Conservation (phyloP, 345 rosid species). For the Hevea brasiliensis region DNA sequence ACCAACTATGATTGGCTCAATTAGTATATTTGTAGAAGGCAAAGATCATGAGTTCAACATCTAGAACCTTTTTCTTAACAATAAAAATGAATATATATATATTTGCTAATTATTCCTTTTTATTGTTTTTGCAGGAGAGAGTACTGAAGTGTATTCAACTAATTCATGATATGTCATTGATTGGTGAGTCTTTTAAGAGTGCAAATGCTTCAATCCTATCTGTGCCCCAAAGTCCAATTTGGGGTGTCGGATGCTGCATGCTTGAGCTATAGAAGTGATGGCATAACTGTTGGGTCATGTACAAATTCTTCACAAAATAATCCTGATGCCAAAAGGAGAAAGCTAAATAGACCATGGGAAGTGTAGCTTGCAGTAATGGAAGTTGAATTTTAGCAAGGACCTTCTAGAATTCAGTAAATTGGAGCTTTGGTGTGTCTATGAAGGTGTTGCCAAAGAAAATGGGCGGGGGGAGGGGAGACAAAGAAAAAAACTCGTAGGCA, state of each 20-base stretch:
- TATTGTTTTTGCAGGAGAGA: slow-evolving; percentile 47
- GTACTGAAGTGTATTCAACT: slow-evolving; percentile 45
- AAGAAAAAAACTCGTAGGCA: not conserved
- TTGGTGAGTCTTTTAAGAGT: slow-evolving; percentile 27
- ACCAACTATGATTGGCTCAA: not conserved
- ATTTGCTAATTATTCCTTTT: not conserved
- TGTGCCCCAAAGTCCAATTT: slow-evolving; percentile 61
- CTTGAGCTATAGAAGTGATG: slow-evolving; percentile 64
- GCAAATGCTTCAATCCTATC: slow-evolving; percentile 27
- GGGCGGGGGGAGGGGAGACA: not conserved
- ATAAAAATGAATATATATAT: no score
- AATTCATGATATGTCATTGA: slow-evolving; percentile 35
- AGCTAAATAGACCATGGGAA: slow-evolving; percentile 39
- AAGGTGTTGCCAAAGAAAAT: slow-evolving; percentile 15
- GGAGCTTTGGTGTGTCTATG: slow-evolving; percentile 25
- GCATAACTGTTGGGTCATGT: slow-evolving; percentile 41
- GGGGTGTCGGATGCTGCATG: slow-evolving; percentile 73
- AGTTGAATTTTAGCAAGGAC: not conserved
- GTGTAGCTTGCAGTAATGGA: slow-evolving; percentile 18
- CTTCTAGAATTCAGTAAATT: slow-evolving; percentile 1
- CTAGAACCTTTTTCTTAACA: no score
- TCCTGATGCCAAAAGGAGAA: slow-evolving; percentile 52
- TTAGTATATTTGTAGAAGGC: no score
- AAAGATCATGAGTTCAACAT: no score
- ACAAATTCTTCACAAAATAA: slow-evolving; percentile 45